Evolutionary conservation across 345 rosid genomes (phyloP).

Genomic region (Salix viminalis): DNA sequence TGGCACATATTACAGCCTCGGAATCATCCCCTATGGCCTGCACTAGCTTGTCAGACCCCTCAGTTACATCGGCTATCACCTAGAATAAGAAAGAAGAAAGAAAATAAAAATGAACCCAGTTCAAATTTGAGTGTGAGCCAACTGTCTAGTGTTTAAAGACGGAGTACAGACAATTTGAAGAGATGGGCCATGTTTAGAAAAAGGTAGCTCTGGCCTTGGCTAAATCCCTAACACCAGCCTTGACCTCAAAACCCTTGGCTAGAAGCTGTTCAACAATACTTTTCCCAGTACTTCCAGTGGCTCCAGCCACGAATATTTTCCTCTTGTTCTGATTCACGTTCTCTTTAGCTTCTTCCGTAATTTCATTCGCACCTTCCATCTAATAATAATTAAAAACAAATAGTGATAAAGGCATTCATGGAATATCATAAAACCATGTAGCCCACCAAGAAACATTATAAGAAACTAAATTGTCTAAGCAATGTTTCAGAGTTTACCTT

Average conservation of each 20-base stretch:
- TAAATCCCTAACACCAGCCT: conserved; percentile 79
- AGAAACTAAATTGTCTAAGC: background rate
- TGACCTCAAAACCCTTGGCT: conserved; percentile 74
- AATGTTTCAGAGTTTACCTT: conserved; percentile 26
- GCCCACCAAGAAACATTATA: background rate
- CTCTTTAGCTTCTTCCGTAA: conserved; percentile 13
- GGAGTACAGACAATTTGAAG: conserved; percentile 62
- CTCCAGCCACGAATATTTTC: conserved; percentile 88
- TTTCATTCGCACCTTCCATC: conserved; percentile 56
- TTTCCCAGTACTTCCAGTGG: conserved; percentile 79
- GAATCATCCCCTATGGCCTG: conserved; percentile 80
- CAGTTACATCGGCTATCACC: conserved; percentile 90
- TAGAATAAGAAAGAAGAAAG: conserved; percentile 16
- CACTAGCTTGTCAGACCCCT: conserved; percentile 70
- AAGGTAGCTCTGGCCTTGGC: conserved; percentile 60
- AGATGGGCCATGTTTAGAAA: conserved; percentile 49
- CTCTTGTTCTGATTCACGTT: conserved; percentile 23
- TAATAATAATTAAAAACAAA: conserved; percentile 7
- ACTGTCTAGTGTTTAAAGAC: background rate
- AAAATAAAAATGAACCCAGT: background rate
- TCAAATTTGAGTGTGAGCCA: background rate
- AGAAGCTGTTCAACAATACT: conserved; percentile 76
- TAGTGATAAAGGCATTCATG: background rate
- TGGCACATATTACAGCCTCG: conserved; percentile 80
- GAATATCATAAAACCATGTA: background rate